Base-by-base conservation (phyloP, 345 rosid genomes). In the Aquilaria sinensis region DNA sequence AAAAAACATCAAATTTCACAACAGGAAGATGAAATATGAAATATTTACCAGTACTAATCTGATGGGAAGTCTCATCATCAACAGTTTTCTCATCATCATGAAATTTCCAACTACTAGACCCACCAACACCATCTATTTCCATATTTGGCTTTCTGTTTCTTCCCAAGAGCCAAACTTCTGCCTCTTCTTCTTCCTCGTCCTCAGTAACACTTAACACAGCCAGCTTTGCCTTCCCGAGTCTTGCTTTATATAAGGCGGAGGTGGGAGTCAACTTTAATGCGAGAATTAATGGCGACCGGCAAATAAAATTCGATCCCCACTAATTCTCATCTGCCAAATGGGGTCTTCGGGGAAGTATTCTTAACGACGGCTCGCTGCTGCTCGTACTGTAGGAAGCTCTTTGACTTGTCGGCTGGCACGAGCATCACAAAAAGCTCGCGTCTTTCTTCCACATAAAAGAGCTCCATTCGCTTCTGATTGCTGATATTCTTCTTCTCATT, bases 1-100 rank as follows among this genome's bases (percentile, higher is more conserved):
- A 61, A 15, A 34, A 56, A 29, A 49, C 41, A 63, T 37, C 7
- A 37, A 37, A 5, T 37, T 37, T 37, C 43, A 37, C 43, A 37
- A 37, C 8, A 37, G 23, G 23, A 23, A 23, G 23, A 23, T 23
- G 23, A 23, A 23, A 23, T 23, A 23, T 23, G 23, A 23, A 23
- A 37, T 4, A 37, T 5, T 8, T 63, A 87, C 96, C 96, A 64
- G 68, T 85, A 76, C 97, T 90, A 55, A 90, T 85, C 75, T 80
- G 85, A 74, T 90, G 97, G 31, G 90, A 92, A 68, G 90, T 90
- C 41, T 82, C 87, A 12, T 79, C 52, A 33, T 79, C 87, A 52
- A 83, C 59, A 33, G 49, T 64, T 3, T 58, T 67, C 61, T 61
- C 78, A 15, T 58, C 55, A 58, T 51, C 43, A 37, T 37, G 43